Evolutionary conservation across 2,329 filamentous ascomycete species (phyloP).

Genomic region (Botrytis cinerea): DNA sequence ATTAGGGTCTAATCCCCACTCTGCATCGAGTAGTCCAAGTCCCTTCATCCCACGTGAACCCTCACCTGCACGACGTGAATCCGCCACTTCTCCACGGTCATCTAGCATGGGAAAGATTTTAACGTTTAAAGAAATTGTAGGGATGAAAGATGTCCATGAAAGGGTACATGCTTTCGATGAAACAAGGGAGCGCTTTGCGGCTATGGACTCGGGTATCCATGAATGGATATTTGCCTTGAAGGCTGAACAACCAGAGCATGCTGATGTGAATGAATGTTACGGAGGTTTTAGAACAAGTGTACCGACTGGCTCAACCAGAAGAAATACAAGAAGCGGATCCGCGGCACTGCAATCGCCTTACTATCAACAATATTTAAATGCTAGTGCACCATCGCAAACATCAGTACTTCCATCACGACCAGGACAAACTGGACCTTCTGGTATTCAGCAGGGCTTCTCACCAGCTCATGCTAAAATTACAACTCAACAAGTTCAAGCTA

Average conservation of each 20-base stretch:
- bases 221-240: constrained; percentile 55
- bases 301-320: constrained; percentile 30
- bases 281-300: constrained; percentile 28
- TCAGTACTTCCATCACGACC: constrained; percentile 29
- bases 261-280: constrained; percentile 40
- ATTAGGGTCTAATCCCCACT: constrained; percentile 11
- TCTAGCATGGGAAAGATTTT: constrained; percentile 28
- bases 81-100: constrained; percentile 23
- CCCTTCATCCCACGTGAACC: constrained; percentile 26
- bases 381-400: constrained; percentile 44
- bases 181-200: constrained; percentile 69
- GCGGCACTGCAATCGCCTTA: constrained; percentile 49
- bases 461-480: constrained; percentile 36
- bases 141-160: constrained; percentile 63
- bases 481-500: constrained; percentile 52
- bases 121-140: constrained; percentile 74
- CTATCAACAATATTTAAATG: constrained; percentile 58
- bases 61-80: constrained; percentile 27
- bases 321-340: constrained; percentile 31
- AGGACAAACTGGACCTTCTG: constrained; percentile 30
- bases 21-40: constrained; percentile 20
- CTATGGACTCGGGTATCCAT: constrained; percentile 72
- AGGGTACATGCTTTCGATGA: constrained; percentile 74
- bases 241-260: constrained; percentile 52
- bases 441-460: constrained; percentile 37